These are phyloP conservation scores for Microcyclosporella mali DNA, from an alignment of 2,329 filamentous ascomycete genomes.

Conservation along the genomic window DNA sequence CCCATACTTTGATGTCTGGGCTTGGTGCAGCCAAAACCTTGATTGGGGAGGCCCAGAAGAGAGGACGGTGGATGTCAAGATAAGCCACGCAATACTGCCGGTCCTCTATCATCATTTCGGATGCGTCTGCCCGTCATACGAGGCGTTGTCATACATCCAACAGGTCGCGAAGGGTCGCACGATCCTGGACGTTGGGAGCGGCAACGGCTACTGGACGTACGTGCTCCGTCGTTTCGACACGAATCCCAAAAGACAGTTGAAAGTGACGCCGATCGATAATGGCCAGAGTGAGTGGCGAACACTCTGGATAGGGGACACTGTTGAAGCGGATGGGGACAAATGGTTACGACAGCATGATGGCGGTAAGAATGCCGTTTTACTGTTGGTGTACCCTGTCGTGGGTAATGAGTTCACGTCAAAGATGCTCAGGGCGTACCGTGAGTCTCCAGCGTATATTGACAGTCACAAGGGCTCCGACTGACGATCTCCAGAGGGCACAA, in stretches of 20 bases:
- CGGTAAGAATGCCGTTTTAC: conserved; percentile 53
- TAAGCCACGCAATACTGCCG: conserved; percentile 63
- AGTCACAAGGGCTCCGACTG: background rate
- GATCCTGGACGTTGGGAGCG: conserved; percentile 62
- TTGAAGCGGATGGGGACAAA: conserved; percentile 53
- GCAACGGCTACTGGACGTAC: conserved; percentile 70
- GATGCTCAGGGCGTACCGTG: conserved; percentile 53
- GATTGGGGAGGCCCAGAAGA: conserved; percentile 59
- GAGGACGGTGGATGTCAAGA: conserved; percentile 47
- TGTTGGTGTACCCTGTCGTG: conserved; percentile 69
- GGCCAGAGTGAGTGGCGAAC: conserved; percentile 62
- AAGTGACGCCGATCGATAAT: conserved; percentile 59
- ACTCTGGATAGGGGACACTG: conserved; percentile 62
- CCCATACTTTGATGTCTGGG: conserved; percentile 63
- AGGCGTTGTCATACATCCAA: conserved; percentile 56
- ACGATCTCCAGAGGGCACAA: conserved; percentile 45
- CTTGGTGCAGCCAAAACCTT: conserved; percentile 57
- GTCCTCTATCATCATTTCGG: conserved; percentile 75
- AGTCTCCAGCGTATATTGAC: conserved; percentile 9
- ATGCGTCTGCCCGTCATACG: conserved; percentile 63
- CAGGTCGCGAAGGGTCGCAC: conserved; percentile 47
- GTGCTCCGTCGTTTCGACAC: conserved; percentile 57
- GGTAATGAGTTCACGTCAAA: conserved; percentile 59
- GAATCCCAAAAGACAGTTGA: conserved; percentile 33
- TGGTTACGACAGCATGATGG: conserved; percentile 50